Evolutionary conservation across 139 green algal genomes (phyloP).

Genomic region (Deuterostichococcus epilithicus): DNA sequence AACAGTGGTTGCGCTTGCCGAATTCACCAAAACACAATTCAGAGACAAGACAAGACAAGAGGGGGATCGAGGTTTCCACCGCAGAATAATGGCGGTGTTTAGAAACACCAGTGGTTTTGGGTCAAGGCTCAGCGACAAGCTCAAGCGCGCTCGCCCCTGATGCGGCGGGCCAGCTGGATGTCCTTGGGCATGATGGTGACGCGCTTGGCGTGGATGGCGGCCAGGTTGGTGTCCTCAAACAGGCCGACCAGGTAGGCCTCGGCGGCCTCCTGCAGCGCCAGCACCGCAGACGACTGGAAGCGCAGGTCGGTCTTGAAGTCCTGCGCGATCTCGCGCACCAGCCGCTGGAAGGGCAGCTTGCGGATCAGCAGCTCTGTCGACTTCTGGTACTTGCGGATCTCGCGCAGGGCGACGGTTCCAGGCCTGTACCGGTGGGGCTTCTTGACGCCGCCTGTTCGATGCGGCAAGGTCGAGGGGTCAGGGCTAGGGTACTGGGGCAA

Average conservation of each 20-base stretch:
- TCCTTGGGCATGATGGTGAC: slow-evolving; percentile 78
- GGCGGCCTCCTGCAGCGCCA: slow-evolving; percentile 95
- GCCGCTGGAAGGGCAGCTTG: slow-evolving; percentile 96
- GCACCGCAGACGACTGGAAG: slow-evolving; percentile 93
- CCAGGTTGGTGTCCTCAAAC: slow-evolving; percentile 98
- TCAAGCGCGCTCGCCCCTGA: slow-evolving; percentile 41
- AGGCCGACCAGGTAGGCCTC: slow-evolving; percentile 98
- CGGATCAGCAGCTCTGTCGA: slow-evolving; percentile 90
- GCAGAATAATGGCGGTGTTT: no score
- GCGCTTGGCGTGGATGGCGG: slow-evolving; percentile 95
- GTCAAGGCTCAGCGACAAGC: no score
- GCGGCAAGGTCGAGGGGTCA: no score
- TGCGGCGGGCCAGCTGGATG: slow-evolving; percentile 55
- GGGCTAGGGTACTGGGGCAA: no score
- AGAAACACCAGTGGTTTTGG: no score
- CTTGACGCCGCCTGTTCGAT: slow-evolving; percentile 79
- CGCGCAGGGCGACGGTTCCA: slow-evolving; percentile 79
- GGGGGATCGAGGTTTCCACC: no score
- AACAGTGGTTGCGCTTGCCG: no score
- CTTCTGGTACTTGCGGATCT: slow-evolving; percentile 97
- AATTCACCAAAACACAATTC: no score
- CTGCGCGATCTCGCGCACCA: slow-evolving; percentile 98
- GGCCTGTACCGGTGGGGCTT: slow-evolving; percentile 87
- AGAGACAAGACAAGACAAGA: no score
- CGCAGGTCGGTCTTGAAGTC: slow-evolving; percentile 99